Conservation (phyloP, 331 rosid genomes). For the Rhamnella rubrinervis region DNA sequence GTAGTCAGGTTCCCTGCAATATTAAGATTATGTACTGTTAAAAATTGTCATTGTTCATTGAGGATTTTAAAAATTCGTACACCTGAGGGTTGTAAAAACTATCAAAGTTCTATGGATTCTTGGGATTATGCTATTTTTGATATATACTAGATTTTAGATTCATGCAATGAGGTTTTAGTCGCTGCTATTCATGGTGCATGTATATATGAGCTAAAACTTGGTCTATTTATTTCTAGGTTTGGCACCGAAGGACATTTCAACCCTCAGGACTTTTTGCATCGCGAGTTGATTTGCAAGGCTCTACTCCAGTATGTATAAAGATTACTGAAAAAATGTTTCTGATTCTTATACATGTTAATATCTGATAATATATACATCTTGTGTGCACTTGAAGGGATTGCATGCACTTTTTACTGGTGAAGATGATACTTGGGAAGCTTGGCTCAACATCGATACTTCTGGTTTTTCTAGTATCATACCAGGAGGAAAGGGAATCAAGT, state of each 20-base stretch:
- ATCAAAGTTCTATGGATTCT: not conserved
- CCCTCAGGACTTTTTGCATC: slow-evolving; percentile 98
- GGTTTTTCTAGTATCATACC: slow-evolving; percentile 71
- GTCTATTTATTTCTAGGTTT: slow-evolving; percentile 53
- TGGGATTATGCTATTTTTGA: not conserved
- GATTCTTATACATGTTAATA: slow-evolving; percentile 9
- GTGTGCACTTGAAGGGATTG: slow-evolving; percentile 64
- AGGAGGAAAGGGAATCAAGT: slow-evolving; percentile 69
- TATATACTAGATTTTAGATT: not conserved
- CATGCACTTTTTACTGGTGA: slow-evolving; percentile 96
- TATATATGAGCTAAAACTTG: not conserved
- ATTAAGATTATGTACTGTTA: slow-evolving; percentile 8
- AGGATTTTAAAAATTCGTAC: not conserved
- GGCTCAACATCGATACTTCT: slow-evolving; percentile 87
- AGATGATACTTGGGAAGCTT: slow-evolving; percentile 96
- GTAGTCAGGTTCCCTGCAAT: slow-evolving; percentile 54
- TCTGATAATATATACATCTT: slow-evolving; percentile 26
- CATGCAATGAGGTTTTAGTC: not conserved
- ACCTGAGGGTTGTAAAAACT: not conserved
- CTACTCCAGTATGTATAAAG: slow-evolving; percentile 60
- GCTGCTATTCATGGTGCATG: too few relatives aligned
- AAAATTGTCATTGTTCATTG: slow-evolving; percentile 5
- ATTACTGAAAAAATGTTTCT: slow-evolving; percentile 18
- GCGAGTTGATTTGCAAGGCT: slow-evolving; percentile 93
- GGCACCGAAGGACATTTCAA: slow-evolving; percentile 95